Percentiles rank a stretch among this genome's conserved stretches.
Conservation (phyloP, 2,329 filamentous ascomycete species). For the Verticillium klebahnii region DNA sequence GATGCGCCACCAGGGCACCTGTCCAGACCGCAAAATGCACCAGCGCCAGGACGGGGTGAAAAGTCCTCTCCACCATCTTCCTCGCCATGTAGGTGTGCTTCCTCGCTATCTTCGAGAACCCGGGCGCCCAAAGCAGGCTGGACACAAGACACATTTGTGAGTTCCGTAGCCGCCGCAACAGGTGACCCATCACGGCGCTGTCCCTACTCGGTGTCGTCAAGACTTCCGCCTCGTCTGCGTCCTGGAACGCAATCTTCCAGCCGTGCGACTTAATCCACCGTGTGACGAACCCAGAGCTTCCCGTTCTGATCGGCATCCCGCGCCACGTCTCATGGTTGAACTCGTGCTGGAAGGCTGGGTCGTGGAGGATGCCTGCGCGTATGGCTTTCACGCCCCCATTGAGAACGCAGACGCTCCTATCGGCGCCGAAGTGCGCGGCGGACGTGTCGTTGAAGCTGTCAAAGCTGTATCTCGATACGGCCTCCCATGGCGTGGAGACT, state of each 20-base stretch:
- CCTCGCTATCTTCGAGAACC: conserved; percentile 3
- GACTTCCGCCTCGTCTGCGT: conserved; percentile 16
- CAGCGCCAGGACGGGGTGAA: conserved; percentile 6
- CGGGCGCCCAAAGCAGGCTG: conserved; percentile 1
- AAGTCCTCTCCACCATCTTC: conserved; percentile 10
- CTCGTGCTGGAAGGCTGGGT: conserved; percentile 15
- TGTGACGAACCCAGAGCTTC: conserved; percentile 23
- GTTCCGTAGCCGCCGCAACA: conserved; percentile 19
- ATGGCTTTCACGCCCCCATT: conserved; percentile 21
- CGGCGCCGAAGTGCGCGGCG: conserved; percentile 14
- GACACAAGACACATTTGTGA: conserved; percentile 8
- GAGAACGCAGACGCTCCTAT: conserved; percentile 20
- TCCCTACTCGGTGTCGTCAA: conserved; percentile 16
- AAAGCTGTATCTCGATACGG: conserved; percentile 19
- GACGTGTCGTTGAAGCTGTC: conserved; percentile 13
- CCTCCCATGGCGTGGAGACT: conserved; percentile 20
- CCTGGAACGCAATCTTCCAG: conserved; percentile 20
- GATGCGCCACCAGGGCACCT: neutral
- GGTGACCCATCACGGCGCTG: conserved; percentile 13
- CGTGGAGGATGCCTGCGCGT: conserved; percentile 16
- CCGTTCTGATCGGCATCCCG: conserved; percentile 16
- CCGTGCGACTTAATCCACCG: conserved; percentile 19
- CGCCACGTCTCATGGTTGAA: conserved; percentile 18
- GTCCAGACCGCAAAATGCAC: conserved; percentile 6
- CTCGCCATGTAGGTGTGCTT: conserved; percentile 11